Conservation (phyloP, 2,329 filamentous ascomycete species). For the Botrytis cinerea region DNA sequence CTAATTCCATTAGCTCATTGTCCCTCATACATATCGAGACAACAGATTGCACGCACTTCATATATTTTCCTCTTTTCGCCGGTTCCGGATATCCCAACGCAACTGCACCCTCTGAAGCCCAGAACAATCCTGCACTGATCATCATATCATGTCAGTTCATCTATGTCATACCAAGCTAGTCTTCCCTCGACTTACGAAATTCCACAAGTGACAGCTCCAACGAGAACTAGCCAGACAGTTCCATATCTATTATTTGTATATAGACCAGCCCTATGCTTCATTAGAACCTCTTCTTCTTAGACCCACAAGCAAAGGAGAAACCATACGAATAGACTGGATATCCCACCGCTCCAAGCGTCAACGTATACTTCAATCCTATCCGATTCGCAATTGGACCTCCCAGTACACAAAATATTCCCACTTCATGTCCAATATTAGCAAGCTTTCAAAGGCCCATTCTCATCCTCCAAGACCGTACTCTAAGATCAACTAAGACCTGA, state of each 20-base stretch:
- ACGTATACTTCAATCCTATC: slow-evolving; percentile 6
- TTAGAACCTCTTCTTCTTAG: slow-evolving; percentile 34
- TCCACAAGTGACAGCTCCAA: slow-evolving; percentile 45
- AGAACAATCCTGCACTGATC: slow-evolving; percentile 45
- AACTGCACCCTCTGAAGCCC: slow-evolving; percentile 46
- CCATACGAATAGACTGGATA: slow-evolving; percentile 42
- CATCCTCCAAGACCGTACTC: neutral
- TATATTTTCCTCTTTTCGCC: slow-evolving; percentile 34
- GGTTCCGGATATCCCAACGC: slow-evolving; percentile 45
- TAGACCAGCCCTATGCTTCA: slow-evolving; percentile 39
- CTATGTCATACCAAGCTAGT: neutral
- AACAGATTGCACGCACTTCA: slow-evolving; percentile 2
- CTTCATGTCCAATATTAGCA: slow-evolving; percentile 43
- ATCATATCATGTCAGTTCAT: neutral
- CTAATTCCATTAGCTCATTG: slow-evolving; percentile 2
- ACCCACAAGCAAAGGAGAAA: slow-evolving; percentile 24
- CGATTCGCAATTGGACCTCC: slow-evolving; percentile 11
- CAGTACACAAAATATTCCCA: slow-evolving; percentile 33
- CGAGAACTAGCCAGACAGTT: slow-evolving; percentile 46
- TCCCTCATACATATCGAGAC: neutral
- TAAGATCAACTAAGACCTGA: neutral
- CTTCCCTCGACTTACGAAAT: slow-evolving; percentile 28
- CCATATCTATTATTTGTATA: slow-evolving; percentile 45
- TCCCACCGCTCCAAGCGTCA: slow-evolving; percentile 45
- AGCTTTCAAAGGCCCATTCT: neutral